Evolutionary conservation across 2,329 filamentous ascomycete genomes (phyloP), one percentile per base, ranked within the genome.

Genomic region (Aspergillus versicolor): DNA sequence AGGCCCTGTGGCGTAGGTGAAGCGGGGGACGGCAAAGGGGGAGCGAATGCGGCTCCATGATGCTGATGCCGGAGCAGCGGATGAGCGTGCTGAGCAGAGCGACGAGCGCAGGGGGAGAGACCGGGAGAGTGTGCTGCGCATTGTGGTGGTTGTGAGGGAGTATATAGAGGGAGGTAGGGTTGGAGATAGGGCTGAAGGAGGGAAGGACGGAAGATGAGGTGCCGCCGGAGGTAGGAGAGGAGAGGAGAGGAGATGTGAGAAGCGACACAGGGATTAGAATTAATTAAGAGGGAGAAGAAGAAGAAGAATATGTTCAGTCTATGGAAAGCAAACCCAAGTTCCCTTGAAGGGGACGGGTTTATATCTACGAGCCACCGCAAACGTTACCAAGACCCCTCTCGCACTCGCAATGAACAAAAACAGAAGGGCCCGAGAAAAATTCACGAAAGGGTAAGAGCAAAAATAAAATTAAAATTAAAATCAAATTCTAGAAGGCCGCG

Each of bases 1-100:
- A 41, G 68, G 50, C 13, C 57, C 61, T 24, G 55, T 67, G 12
- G 63, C 65, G 45, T 63, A 69, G 22, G 63, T 65, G 8, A 66
- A 69, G 43, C 64, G 68, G 22, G 63, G 44, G 21, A 57, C 42
- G 37, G 53, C 56, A 15, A 32, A 19, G 8, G 44, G 44, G 9
- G 61, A 52, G 44, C 58, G 45, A 17, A 52, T 50, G 17, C 50
- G 30, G 41, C 37, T 45, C 44, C 50, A 50, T 41, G 49, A 58
- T 48, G 58, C 55, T 43, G 61, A 54, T 49, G 55, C 54, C 57
- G 48, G 22, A 3, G 52, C 19, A 34, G 24, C 15, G 9, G 44
- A 47, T 46, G 57, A 54, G 22, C 63, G 59, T 41, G 56, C 54
- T 57, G 34, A 42, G 9, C 27, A 30, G 24, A 49, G 43, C 22